Conservation (phyloP, 192 early-diverging fungal species). For the Backusella circina region DNA sequence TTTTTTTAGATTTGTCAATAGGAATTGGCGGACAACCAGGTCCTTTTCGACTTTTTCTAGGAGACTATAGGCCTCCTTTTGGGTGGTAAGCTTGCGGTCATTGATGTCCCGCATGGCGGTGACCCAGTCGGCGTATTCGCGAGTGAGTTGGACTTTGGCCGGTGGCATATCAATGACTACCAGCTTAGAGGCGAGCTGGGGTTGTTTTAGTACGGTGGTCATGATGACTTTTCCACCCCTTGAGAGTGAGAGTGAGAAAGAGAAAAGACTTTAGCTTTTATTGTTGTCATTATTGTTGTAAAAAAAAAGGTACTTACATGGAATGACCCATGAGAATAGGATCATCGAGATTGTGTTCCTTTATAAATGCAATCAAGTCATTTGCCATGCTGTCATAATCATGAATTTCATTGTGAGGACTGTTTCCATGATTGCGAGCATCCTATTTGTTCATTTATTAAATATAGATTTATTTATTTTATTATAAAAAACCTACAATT, state of each 20-base stretch:
- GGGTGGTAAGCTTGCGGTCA: conserved; percentile 36
- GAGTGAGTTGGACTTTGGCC: conserved; percentile 36
- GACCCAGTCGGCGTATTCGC: conserved; percentile 57
- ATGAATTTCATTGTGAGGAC: conserved; percentile 63
- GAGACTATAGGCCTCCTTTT: conserved; percentile 57
- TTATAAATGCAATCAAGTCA: conserved; percentile 70
- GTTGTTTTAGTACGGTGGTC: conserved; percentile 54
- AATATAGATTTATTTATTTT: neutral
- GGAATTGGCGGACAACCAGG: conserved; percentile 66
- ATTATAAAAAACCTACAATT: conserved; percentile 39
- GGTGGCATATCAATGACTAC: conserved; percentile 73
- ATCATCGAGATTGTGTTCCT: conserved; percentile 49
- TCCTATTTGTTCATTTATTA: conserved; percentile 49
- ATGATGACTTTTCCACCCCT: conserved; percentile 78
- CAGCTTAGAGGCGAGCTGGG: conserved; percentile 48
- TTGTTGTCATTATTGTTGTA: neutral
- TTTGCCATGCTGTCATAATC: conserved; percentile 72
- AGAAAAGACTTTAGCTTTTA: neutral
- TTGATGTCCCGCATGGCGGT: conserved; percentile 57
- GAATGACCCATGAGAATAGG: conserved; percentile 83
- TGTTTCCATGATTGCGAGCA: conserved; percentile 92
- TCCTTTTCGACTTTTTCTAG: conserved; percentile 48
- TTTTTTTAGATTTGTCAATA: conserved; percentile 88
- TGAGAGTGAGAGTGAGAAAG: too few relatives aligned
- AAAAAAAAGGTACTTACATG: conserved; percentile 49